phyloP scores from a whole-genome alignment of 371 early-diverging fungal species.

The Vairimorpha apis region DNA sequence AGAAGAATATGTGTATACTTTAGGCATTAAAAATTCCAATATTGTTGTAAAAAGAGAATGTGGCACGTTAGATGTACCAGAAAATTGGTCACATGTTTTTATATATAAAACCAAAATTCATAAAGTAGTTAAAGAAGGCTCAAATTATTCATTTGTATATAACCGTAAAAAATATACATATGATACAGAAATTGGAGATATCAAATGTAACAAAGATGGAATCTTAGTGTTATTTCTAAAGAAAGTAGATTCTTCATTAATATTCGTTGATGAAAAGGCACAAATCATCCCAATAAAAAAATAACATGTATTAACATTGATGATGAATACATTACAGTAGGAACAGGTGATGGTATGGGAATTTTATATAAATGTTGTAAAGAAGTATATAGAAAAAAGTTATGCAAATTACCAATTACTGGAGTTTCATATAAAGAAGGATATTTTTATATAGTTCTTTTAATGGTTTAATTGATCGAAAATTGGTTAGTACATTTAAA shows the following conservation, averaged over 20 bases:
- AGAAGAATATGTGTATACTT: conserved; percentile 35
- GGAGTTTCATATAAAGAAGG: conserved; percentile 35
- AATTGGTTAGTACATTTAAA: background rate
- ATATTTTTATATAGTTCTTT: conserved; percentile 32
- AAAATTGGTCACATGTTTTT: conserved; percentile 42
- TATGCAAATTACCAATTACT: conserved; percentile 47
- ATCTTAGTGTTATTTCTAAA: conserved; percentile 27
- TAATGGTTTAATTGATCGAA: conserved; percentile 38
- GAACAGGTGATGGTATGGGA: conserved; percentile 33
- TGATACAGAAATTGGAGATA: conserved; percentile 32
- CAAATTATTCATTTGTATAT: conserved; percentile 33
- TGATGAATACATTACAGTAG: conserved; percentile 12
- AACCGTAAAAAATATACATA: conserved; percentile 34
- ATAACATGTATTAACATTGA: conserved; percentile 40
- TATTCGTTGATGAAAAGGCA: conserved; percentile 15
- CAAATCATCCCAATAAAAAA: conserved; percentile 26
- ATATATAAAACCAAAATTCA: conserved; percentile 28
- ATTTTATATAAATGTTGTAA: conserved; percentile 21
- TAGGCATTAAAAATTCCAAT: background rate
- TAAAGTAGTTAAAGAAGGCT: conserved; percentile 30
- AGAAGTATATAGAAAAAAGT: conserved; percentile 11
- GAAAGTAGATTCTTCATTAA: conserved; percentile 10
- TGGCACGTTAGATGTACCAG: conserved; percentile 9
- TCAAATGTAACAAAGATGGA: conserved; percentile 1
- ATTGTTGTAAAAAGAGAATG: conserved; percentile 19